A percentile compares a stretch with the other conserved stretches of the same genome.
Conservation (phyloP, 176 grass and related monocot genomes). For the Carex parvula region DNA sequence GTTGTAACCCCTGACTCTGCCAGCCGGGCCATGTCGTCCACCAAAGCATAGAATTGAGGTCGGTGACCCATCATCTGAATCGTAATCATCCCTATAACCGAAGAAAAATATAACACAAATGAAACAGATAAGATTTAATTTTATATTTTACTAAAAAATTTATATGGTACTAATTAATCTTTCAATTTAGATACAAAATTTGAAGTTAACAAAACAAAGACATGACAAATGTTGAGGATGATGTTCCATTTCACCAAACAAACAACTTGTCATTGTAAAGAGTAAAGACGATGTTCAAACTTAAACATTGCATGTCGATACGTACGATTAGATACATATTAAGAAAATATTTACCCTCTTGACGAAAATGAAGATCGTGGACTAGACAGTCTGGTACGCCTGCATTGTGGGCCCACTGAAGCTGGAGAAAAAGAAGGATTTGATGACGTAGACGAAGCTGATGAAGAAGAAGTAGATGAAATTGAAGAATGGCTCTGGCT, state of each 20-base stretch:
- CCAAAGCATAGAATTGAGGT: constrained; percentile 36
- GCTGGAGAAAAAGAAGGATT: not conserved
- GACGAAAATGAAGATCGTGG: constrained; percentile 29
- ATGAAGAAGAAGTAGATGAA: constrained; percentile 14
- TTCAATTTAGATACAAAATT: not conserved
- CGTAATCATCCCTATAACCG: constrained; percentile 24
- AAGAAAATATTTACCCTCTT: constrained; percentile 21
- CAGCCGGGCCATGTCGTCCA: not conserved
- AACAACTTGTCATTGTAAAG: not conserved
- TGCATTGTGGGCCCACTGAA: constrained; percentile 13
- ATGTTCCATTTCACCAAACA: not conserved
- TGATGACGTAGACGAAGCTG: not conserved
- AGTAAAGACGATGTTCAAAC: not conserved
- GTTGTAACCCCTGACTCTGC: not conserved
- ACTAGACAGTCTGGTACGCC: constrained; percentile 8
- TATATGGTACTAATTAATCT: not conserved
- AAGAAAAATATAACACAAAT: not conserved
- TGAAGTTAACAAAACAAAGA: not conserved
- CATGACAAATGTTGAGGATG: not conserved
- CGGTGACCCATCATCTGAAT: constrained; percentile 36
- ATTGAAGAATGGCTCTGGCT: constrained; percentile 25
- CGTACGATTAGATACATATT: not conserved
- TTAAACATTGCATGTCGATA: not conserved
- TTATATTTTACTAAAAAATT: not conserved
- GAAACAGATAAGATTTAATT: not conserved